Evolutionary conservation across 1,284 basidiomycete genomes (phyloP).

Genomic region (Omphalotus olearius): DNA sequence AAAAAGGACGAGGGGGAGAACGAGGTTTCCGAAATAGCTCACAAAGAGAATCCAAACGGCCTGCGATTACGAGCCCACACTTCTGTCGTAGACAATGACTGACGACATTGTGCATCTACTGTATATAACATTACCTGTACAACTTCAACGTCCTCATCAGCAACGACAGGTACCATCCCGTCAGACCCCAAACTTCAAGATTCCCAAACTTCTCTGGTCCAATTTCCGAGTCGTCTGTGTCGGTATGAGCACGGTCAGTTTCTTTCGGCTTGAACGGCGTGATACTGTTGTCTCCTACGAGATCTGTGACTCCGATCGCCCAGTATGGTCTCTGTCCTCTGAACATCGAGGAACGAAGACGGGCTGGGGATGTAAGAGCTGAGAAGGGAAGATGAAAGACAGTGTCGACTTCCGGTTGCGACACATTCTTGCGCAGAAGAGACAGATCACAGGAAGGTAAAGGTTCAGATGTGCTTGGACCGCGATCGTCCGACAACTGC

Average conservation of each 20-base stretch:
- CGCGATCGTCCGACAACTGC: too few relatives aligned
- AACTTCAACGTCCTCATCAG: conserved; percentile 50
- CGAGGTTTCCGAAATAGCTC: background rate
- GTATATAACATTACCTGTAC: background rate
- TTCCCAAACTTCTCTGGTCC: conserved; percentile 37
- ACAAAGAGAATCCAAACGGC: conserved; percentile 2
- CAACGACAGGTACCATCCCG: conserved; percentile 73
- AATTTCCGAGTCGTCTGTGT: conserved; percentile 34
- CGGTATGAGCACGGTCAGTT: background rate
- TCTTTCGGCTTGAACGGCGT: conserved; percentile 12
- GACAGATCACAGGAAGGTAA: conserved; percentile 58
- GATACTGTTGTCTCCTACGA: conserved; percentile 31
- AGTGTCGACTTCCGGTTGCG: conserved; percentile 61
- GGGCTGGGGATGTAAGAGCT: conserved; percentile 40
- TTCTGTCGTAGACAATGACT: conserved; percentile 3
- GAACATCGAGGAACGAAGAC: conserved; percentile 51
- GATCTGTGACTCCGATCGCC: conserved; percentile 65
- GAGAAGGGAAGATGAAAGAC: conserved; percentile 68
- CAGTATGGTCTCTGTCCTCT: conserved; percentile 59
- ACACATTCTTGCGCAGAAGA: conserved; percentile 39
- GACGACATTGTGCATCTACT: background rate
- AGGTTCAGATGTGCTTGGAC: conserved; percentile 28
- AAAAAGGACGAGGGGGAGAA: conserved; percentile 32
- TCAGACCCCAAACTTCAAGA: conserved; percentile 77
- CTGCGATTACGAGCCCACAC: conserved; percentile 7